Base-by-base conservation (phyloP, 257 asterid genomes). In the Mitragyna speciosa region DNA sequence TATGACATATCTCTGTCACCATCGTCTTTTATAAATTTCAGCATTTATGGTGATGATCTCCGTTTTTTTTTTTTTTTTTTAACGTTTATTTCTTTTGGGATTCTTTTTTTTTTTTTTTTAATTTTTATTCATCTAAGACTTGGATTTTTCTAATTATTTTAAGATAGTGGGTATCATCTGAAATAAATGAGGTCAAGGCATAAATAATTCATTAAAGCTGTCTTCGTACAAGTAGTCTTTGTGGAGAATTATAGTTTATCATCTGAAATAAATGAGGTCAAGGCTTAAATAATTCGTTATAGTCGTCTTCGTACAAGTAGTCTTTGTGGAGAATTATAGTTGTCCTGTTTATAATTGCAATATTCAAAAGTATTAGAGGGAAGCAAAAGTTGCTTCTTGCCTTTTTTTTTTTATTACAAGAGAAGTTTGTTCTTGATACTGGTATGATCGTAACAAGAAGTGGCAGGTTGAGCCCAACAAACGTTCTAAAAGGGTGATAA, bases 81-180 rank as follows among this genome's bases (percentile, higher is more conserved):
- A 36, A 76, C 80, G 82, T 84, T 79, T 78, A 70, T 72, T 84
- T 80, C 71, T 52, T 79, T 83, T 61, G 31, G 79, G 45, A 76
- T 69, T 82, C 85, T 79, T 86, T 89, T 82, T 77, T 80, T 81
- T 81, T 36, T 36, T 36, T 36, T 36, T 36, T 36, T 1, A 36
- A 36, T 36, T 36, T 4, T 36, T 36, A 36, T 36, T 36, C 39
- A 36, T 36, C 39, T 85, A 82, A 47, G 75, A 61, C 85, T 91
- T 84, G 96, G 89, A 76, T 85, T 87, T 87, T 81, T 86, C 58
- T 84, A 78, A 68, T 86, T 90, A 86, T 82, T 68, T 84, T 78
- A n/a, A 85, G 75, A 79, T 68, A 75, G 78, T 80, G 78, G 75
- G 85, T 47, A 48, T 59, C 76, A 68, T 71, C 63, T 77, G 75